Base-by-base conservation (phyloP, 1,284 basidiomycete species). In the Apiotrichum porosum region DNA sequence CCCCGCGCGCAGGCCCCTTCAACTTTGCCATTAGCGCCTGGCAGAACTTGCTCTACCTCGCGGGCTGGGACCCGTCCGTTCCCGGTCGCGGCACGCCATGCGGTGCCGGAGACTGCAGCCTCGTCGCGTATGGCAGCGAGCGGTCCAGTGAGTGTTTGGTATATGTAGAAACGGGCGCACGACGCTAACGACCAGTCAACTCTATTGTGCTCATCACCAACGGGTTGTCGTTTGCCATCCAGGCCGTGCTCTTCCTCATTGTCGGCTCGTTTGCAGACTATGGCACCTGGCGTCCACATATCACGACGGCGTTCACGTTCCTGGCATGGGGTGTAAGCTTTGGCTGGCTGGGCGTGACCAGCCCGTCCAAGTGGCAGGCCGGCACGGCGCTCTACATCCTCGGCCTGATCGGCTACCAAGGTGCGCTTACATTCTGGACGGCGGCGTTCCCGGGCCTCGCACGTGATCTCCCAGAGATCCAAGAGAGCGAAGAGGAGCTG, bases 241-340 rank as follows among this genome's bases (percentile, higher is more conserved):
- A 61, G 44, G 52, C 54, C 3, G 54, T 51, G 18, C 34, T 53
- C 14, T 54, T 57, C 36, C 48, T 61, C 15, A 28, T 46, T 18
- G 19, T 61, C 21, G 59, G 59, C 15, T 42, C 47, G 9, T 54
- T 56, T 32, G 59, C 59, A 4, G 59, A 61, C 45, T 61, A 55
- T 36, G 59, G 59, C 17, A 52, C 51, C 10, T 57, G 59, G 57
- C 50, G 59, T 21, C 57, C 57, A n/a, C 53, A 47, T 31, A 50
- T 61, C 37, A 77, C 89, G 9, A 76, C 88, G 17, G 76, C 76
- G 18, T 74, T 86, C 24, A 89, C 87, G 1, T 69, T 83, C 23
- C 76, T 91, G 13, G 86, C 84, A 49, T 89, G 86, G 85, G 85
- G 72, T 4, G 81, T 86, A 6, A 85, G 88, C 61, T 58, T 58